phyloP scores from a whole-genome alignment of 2,329 filamentous ascomycete genomes.

The Aspergillaceae sp. region DNA sequence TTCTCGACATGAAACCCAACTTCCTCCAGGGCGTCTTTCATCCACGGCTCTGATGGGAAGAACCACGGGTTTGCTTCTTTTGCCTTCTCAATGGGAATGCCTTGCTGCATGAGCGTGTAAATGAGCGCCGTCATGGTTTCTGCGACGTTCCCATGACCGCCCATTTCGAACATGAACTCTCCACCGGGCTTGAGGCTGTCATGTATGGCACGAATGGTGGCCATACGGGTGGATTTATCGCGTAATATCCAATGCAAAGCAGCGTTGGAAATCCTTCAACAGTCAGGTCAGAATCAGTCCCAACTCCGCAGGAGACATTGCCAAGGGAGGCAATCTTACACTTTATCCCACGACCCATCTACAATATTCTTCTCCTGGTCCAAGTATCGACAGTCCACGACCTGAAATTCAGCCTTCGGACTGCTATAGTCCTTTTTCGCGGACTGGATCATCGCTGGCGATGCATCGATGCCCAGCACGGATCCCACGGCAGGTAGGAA shows the following conservation, averaged over 20 bases:
- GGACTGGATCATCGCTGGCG: conserved; percentile 50
- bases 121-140: conserved; percentile 55
- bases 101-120: conserved; percentile 42
- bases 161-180: conserved; percentile 60
- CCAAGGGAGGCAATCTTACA: conserved; percentile 24
- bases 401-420: conserved; percentile 17
- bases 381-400: conserved; percentile 30
- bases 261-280: conserved; percentile 49
- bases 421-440: conserved; percentile 38
- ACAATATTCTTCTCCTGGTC: conserved; percentile 17
- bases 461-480: conserved; percentile 53
- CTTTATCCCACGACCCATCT: conserved; percentile 40
- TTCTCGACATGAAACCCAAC: conserved; percentile 43
- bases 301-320: background rate
- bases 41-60: conserved; percentile 59
- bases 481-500: conserved; percentile 43
- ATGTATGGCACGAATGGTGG: conserved; percentile 48
- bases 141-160: conserved; percentile 58
- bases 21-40: conserved; percentile 29
- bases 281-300: background rate
- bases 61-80: conserved; percentile 57
- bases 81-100: conserved; percentile 44
- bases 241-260: conserved; percentile 61
- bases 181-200: conserved; percentile 48
- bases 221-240: conserved; percentile 33